These are phyloP conservation scores for Chenopodium album DNA, from an alignment of 148 eudicot genomes.

Conservation along the genomic window DNA sequence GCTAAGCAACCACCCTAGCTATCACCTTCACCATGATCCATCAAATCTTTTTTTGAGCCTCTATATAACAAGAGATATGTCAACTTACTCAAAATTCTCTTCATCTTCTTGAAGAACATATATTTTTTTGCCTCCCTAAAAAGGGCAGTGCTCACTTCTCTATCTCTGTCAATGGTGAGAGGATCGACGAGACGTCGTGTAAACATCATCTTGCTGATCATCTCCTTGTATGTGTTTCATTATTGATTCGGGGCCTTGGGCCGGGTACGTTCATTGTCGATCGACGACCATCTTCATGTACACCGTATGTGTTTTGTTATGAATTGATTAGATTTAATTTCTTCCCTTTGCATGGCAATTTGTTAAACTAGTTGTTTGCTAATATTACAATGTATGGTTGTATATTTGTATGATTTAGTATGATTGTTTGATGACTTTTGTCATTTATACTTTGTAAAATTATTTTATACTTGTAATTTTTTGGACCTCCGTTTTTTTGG, in stretches of 20 bases:
- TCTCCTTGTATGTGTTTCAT: background rate
- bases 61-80: background rate
- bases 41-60: background rate
- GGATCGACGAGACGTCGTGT: background rate
- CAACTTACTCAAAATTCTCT: background rate
- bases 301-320: background rate
- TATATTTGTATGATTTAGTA: background rate
- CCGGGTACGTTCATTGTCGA: background rate
- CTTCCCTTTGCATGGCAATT: background rate
- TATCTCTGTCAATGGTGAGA: constrained; percentile 13
- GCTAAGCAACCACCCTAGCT: too few species aligned
- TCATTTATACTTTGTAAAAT: background rate
- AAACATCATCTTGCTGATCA: background rate
- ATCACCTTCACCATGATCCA: constrained; percentile 14
- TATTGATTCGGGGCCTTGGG: background rate
- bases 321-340: background rate
- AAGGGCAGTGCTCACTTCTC: constrained; percentile 18
- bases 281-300: background rate
- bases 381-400: background rate
- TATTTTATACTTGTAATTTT: background rate
- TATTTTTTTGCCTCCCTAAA: background rate
- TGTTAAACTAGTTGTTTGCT: background rate
- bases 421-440: background rate
- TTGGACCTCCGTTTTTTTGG: too few species aligned
- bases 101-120: background rate